phyloP scores from a whole-genome alignment of 2,329 filamentous ascomycete genomes.

The Paracoccidioides brasiliensis region DNA sequence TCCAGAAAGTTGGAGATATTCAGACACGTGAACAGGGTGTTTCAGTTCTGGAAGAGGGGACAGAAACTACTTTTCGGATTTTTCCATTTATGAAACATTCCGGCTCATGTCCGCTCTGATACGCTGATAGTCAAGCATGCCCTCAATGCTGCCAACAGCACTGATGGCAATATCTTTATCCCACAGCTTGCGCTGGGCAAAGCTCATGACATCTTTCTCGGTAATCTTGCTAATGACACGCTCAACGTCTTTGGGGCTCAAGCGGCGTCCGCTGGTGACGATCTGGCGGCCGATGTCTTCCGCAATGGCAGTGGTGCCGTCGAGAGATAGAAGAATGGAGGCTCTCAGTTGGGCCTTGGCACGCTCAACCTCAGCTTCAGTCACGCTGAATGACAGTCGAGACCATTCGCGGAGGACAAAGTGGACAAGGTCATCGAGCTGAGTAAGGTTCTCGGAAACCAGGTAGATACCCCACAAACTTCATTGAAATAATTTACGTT shows the following conservation, averaged over 20 bases:
- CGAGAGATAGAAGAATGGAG: constrained; percentile 88
- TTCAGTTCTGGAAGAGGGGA: neutral
- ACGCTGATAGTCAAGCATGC: constrained; percentile 42
- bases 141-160: constrained; percentile 88
- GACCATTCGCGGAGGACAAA: constrained; percentile 98
- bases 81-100: constrained; percentile 38
- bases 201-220: constrained; percentile 94
- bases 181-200: constrained; percentile 90
- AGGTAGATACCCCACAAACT: constrained; percentile 99
- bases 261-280: constrained; percentile 86
- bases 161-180: constrained; percentile 92
- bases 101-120: constrained; percentile 73
- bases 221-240: constrained; percentile 76
- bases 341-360: constrained; percentile 99
- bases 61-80: neutral
- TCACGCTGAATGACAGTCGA: constrained; percentile 78
- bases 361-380: constrained; percentile 83
- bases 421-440: constrained; percentile 90
- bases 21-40: neutral
- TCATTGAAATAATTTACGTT: constrained; percentile 9
- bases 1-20: neutral
- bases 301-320: constrained; percentile 91
- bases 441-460: constrained; percentile 75
- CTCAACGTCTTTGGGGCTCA: constrained; percentile 90
- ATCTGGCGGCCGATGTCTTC: constrained; percentile 99